Evolutionary conservation across 2,329 filamentous ascomycete genomes (phyloP), one percentile per base, ranked within the genome.

Genomic region (Pseudocercospora ulei): DNA sequence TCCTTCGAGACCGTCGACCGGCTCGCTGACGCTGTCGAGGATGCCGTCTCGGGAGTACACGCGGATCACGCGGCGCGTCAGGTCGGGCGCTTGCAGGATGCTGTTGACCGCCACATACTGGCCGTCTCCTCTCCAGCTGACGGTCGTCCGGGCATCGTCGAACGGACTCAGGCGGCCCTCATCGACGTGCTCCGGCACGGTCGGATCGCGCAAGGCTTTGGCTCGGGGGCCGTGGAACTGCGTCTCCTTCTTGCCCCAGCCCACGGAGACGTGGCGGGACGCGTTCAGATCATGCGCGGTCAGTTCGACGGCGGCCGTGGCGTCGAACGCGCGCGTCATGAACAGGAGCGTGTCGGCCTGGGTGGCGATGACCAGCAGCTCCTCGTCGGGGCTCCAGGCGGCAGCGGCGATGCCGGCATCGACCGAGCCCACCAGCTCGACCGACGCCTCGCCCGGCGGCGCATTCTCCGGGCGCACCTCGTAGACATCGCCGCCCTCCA

Each of bases 191-290:
- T 96, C 87, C 0, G 90, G 90, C 50, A 98, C 83, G 6, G 90
- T 98, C 9, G 90, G 90, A 61, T 98, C 90, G 38, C 84, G 75
- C 48, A 96, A 68, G 12, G 86, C 86, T 64, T 76, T 79, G 41
- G 87, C 49, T 24, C 59, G 50, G 36, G 58, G 53, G 5, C 90
- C 90, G 57, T 95, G 83, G 61, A 98, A 98, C 60, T 98, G 90
- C 0, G 90, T 98, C 64, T 98, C 90, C 58, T 82, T 85, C 67
- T 96, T 96, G 43, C 90, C 90, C 90, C 90, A 98, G 34, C 90
- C 90, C 13, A 98, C 88, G 12, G 86, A 92, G 20, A 60, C 41
- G 95, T 90, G 66, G 95, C 87, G 60, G 80, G 90, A 16, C 82
- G 96, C n/a, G 77, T 75, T 52, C 81, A 81, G 47, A 93, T 72